Base-by-base conservation (phyloP, 768 basidiomycete genomes). In the Xanthoconium purpureum region DNA sequence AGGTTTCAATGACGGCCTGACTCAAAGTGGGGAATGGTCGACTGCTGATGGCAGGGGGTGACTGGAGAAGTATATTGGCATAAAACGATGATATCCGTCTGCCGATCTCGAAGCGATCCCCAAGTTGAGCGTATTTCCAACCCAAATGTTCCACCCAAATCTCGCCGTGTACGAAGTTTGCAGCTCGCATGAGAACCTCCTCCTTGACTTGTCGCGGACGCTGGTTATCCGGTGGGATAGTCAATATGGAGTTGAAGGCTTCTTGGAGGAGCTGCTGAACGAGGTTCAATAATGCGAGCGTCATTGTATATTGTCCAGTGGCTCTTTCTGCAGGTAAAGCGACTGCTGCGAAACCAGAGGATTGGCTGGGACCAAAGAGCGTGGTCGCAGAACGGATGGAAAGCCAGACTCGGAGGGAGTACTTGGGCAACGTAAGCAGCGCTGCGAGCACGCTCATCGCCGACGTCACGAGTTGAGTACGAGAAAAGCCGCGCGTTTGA, bases 401-500 rank as follows among this genome's bases (percentile, higher is more conserved):
- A 11, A 93, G 76, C 94, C 93, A 96, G 24, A 95, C 89, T 3
- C 88, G 81, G 60, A 84, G 83, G n/a, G 90, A 88, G 64, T 88
- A 88, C 44, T 76, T 78, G 1, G 89, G 89, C 13, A 90, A 73
- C 2, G 85, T 82, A 36, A 94, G 79, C 32, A 95, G 78, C 0
- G 87, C 87, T 5, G 89, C 80, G 18, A 96, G 80, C 13, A 95
- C 86, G 51, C 85, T 89, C 75, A 96, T 82, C 5, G 91, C 84
- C 9, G 89, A 90, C 3, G 88, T 88, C 58, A 91, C 86, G 57
- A 92, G 78, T 40, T 82, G 80, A 1, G 82, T 79, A 18, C 81
- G 78, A 20, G 80, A 73, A n/a, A 75, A 74, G 8, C 71, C 73
- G 45, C 73, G 76, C n/a, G 68, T 59, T 49, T 64, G 72, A 38